Base-by-base conservation (phyloP, 2,329 filamentous ascomycete genomes). In the Penicillium sp. region DNA sequence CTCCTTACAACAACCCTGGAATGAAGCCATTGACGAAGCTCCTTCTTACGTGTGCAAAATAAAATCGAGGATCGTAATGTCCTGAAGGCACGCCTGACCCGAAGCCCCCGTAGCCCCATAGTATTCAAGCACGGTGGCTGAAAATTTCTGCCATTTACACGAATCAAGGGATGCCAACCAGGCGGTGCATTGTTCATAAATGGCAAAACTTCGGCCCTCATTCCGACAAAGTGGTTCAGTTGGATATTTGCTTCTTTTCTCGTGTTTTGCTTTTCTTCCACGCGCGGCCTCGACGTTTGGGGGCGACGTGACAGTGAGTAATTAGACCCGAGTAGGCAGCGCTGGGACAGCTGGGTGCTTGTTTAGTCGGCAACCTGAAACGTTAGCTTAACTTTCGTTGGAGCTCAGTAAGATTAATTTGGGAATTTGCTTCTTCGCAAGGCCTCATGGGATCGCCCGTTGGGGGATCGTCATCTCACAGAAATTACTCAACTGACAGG, bases 291-390 rank as follows among this genome's bases (percentile, higher is more conserved):
- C 26, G 21, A 29, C 9, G 10, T 12, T 18, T 42, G 26, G 37
- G 37, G n/a, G 7, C 21, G 21, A 10, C n/a, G 36, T 15, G 36
- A 7, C 36, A 8, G 36, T 39, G 36, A n/a, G 9, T 7, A n/a
- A n/a, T n/a, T n/a, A 40, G 37, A 27, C 37, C 37, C 37, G 13
- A 26, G 37, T 26, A 23, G 21, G n/a, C 13, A 40, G 37, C 23
- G 15, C 23, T 27, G 46, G 44, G 39, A 49, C 41, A 9, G 40
- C 32, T 37, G n/a, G 33, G 26, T n/a, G 15, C 15, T 52, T 36
- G 7, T 20, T n/a, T n/a, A n/a, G n/a, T 42, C 17, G 37, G 29
- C 7, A 45, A 44, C 24, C 9, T 49, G 51, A 53, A 53, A 53
- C 51, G 36, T 29, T 46, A 33, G 51, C 46, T 24, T 30, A 24